Evolutionary conservation across 169 alveolate species (phyloP).

Genomic region (Plasmodium vinckei): DNA sequence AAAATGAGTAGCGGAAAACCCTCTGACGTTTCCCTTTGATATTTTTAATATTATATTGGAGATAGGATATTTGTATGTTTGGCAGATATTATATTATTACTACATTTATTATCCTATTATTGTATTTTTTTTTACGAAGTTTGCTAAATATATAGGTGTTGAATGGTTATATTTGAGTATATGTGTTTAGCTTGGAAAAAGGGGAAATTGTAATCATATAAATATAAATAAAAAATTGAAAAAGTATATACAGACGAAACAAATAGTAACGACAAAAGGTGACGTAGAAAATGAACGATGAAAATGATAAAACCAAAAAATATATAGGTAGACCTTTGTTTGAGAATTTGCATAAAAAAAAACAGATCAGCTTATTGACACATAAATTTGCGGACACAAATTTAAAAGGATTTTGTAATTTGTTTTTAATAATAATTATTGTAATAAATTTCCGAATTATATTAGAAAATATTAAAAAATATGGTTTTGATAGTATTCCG

Average conservation of each 20-base stretch:
- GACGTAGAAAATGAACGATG: conserved; percentile 3
- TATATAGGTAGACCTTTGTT: conserved; percentile 85
- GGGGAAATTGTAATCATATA: background rate
- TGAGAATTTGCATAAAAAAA: conserved; percentile 83
- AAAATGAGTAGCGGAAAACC: no score
- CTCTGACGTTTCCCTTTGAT: no score
- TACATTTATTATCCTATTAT: no score
- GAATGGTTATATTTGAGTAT: no score
- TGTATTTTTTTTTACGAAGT: no score
- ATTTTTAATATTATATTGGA: no score
- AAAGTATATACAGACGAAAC: conserved; percentile 19
- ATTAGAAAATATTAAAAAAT: conserved; percentile 89
- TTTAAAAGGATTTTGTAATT: conserved; percentile 90
- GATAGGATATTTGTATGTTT: no score
- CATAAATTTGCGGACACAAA: conserved; percentile 83
- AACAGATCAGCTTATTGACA: conserved; percentile 84
- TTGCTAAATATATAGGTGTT: background rate
- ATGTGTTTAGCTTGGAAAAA: background rate
- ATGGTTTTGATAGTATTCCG: conserved; percentile 84
- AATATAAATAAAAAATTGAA: background rate
- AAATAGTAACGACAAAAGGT: background rate
- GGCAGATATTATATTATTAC: no score
- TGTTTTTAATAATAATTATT: conserved; percentile 87
- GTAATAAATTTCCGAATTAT: conserved; percentile 90
- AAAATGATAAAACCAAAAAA: conserved; percentile 17